Evolutionary conservation across 345 rosid species (phyloP).

Genomic region (Linum lewisii): DNA sequence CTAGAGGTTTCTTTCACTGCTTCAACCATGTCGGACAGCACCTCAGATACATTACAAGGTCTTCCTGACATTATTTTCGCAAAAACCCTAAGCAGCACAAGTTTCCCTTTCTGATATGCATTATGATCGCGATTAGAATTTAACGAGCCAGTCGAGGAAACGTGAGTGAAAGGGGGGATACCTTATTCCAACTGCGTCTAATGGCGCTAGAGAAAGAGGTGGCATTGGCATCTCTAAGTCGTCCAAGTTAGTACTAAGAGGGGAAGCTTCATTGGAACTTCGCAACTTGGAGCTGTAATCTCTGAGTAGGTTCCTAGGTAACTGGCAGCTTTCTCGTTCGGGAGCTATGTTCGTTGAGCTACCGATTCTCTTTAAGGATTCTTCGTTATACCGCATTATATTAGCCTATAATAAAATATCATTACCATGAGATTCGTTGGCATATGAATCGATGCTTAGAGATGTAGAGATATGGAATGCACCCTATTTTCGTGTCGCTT

Average conservation of each 20-base stretch:
- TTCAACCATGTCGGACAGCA: conserved; percentile 62
- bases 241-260: conserved; percentile 23
- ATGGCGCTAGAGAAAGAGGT: conserved; percentile 61
- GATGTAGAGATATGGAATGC: conserved; percentile 6
- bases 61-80: conserved; percentile 71
- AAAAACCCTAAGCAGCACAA: conserved; percentile 29
- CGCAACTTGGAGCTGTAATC: conserved; percentile 20
- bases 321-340: conserved; percentile 42
- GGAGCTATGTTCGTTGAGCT: conserved; percentile 28
- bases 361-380: conserved; percentile 42
- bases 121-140: no score
- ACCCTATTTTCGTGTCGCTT: conserved; percentile 34
- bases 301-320: conserved; percentile 29
- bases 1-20: conserved; percentile 80
- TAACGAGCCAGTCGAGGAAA: no score
- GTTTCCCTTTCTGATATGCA: neutral
- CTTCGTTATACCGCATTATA: conserved; percentile 69
- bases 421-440: conserved; percentile 4
- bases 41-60: conserved; percentile 76
- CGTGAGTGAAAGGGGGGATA: conserved; percentile 13
- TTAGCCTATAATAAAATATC: conserved; percentile 48
- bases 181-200: conserved; percentile 55
- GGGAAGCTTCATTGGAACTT: conserved; percentile 18
- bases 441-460: neutral
- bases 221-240: conserved; percentile 95